phyloP scores from a whole-genome alignment of 345 rosid species.

The Lenwebbia sp. region DNA sequence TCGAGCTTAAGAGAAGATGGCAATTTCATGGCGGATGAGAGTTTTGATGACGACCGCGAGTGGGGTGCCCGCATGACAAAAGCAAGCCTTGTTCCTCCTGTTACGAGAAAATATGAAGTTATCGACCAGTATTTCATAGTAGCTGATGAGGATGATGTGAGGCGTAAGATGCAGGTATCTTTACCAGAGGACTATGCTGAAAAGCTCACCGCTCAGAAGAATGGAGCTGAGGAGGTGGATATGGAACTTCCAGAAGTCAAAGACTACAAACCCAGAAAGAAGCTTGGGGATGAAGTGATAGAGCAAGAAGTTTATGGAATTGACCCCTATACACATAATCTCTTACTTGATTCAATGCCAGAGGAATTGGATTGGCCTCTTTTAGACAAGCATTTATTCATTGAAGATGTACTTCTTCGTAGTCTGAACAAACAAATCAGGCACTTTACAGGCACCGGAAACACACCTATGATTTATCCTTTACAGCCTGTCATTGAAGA shows the following conservation, averaged over 20 bases:
- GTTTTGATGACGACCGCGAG: slow-evolving; percentile 87
- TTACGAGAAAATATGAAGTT: slow-evolving; percentile 94
- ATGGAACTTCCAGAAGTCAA: slow-evolving; percentile 99
- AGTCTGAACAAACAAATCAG: slow-evolving; percentile 82
- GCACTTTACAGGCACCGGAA: slow-evolving; percentile 76
- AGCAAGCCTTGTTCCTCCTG: slow-evolving; percentile 96
- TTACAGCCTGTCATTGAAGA: slow-evolving; percentile 81
- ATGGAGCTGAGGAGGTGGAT: slow-evolving; percentile 86
- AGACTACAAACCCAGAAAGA: slow-evolving; percentile 89
- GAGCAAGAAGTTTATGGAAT: slow-evolving; percentile 99
- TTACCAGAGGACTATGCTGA: slow-evolving; percentile 95
- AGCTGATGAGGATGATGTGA: slow-evolving; percentile 87
- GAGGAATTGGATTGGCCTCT: slow-evolving; percentile 76
- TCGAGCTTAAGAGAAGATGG: slow-evolving; percentile 52
- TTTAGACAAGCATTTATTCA: slow-evolving; percentile 64
- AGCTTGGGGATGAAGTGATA: slow-evolving; percentile 78
- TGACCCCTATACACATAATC: slow-evolving; percentile 97
- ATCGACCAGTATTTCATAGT: slow-evolving; percentile 72
- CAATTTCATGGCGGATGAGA: slow-evolving; percentile 46
- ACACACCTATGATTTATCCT: slow-evolving; percentile 84
- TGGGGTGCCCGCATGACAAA: slow-evolving; percentile 99
- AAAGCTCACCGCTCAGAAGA: slow-evolving; percentile 84
- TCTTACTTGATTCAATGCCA: slow-evolving; percentile 97
- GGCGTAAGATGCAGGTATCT: slow-evolving; percentile 77
- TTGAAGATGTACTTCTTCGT: slow-evolving; percentile 81